phyloP scores from a whole-genome alignment of 192 early-diverging fungal genomes.

The Coemansia sp. region DNA sequence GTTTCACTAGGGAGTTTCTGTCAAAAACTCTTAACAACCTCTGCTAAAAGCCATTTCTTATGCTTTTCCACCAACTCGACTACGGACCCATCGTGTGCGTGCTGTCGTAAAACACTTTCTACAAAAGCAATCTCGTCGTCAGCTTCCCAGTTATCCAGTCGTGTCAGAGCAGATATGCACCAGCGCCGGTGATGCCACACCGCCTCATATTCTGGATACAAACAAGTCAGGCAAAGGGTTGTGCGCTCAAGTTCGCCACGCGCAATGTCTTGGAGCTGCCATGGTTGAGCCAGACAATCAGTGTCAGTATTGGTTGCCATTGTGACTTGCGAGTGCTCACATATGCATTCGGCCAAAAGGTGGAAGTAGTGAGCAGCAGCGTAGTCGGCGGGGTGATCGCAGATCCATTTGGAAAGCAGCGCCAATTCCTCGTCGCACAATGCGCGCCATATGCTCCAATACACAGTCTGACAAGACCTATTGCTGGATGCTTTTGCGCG shows the following conservation, averaged over 20 bases:
- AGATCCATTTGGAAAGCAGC: constrained; percentile 17
- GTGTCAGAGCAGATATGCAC: constrained; percentile 14
- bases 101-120: background rate
- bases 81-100: background rate
- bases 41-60: constrained; percentile 18
- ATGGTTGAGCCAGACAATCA: background rate
- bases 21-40: background rate
- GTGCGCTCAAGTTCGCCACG: constrained; percentile 19
- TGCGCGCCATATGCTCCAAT: background rate
- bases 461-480: background rate
- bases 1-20: no score
- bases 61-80: constrained; percentile 15
- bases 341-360: constrained; percentile 10
- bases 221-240: background rate
- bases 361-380: constrained; percentile 48
- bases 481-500: background rate
- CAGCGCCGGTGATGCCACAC: constrained; percentile 47
- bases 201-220: constrained; percentile 39
- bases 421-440: background rate
- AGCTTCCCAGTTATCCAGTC: background rate
- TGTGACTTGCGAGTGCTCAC: background rate
- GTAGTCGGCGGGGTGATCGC: constrained; percentile 40
- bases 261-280: constrained; percentile 7
- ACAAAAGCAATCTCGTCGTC: constrained; percentile 8
- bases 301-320: background rate